Evolutionary conservation across 2,329 filamentous ascomycete species (phyloP), one percentile per base, ranked within the genome.

Genomic region (Ramichloridium luteum): DNA sequence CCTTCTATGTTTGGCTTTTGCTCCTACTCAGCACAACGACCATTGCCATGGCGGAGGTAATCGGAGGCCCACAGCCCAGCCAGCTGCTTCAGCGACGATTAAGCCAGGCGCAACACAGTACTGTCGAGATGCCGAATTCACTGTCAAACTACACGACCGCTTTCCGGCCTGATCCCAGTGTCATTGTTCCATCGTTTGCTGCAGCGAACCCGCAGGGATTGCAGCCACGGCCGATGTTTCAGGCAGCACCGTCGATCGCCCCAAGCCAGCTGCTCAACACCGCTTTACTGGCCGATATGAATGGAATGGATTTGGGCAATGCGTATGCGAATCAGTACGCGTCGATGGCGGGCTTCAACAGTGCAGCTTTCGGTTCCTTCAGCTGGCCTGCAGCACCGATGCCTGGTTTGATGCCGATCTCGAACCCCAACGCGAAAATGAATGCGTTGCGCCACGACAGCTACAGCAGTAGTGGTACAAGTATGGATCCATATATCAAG

Each of bases 401-500:
- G 11, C 34, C 37, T 13, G 27, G 32, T 14, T 11, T 28, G 12
- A 25, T 35, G 8, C 27, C 34, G 8, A 32, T 45, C 23, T 34
- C 34, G n/a, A 27, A 34, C 16, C 32, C 39, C 9, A 27, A 39
- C 8, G 37, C 41, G 46, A 41, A 51, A 13, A n/a, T n/a, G n/a
- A n/a, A n/a, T n/a, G n/a, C n/a, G n/a, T n/a, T n/a, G n/a, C 38
- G 35, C 11, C 53, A 36, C 27, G 41, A 48, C 17, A 47, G 40
- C 32, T 42, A 47, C 23, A 41, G 43, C 35, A n/a, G n/a, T n/a
- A 48, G 45, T 28, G 29, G 35, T 11, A 38, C 43, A 15, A 43
- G 43, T 28, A 43, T 41, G 43, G 37, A 56, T 44, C 51, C 59
- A 5, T 49, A 53, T 28, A 58, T 65, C 41, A 67, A 66, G 40